Evolutionary conservation across 2,329 filamentous ascomycete species (phyloP).

Genomic region (Monosporascus sp.): DNA sequence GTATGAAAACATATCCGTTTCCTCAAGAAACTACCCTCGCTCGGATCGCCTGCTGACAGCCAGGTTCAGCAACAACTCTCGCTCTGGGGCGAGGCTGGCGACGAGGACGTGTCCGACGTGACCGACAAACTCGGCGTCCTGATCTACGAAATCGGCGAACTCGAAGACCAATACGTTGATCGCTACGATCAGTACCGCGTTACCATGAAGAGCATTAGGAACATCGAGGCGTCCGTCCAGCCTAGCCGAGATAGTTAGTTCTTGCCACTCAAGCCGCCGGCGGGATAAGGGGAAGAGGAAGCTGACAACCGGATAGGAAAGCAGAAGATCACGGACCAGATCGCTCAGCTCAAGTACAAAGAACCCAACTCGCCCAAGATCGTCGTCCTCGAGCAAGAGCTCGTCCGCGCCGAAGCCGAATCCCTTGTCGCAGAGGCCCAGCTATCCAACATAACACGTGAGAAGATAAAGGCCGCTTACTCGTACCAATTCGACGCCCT

Average conservation of each 20-base stretch:
- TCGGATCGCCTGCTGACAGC: constrained; percentile 6
- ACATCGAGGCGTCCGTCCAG: constrained; percentile 97
- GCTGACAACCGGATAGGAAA: constrained; percentile 59
- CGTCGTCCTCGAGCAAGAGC: constrained; percentile 95
- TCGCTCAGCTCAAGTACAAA: constrained; percentile 99
- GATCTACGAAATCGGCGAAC: constrained; percentile 96
- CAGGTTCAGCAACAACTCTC: constrained; percentile 85
- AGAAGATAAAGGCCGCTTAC: constrained; percentile 98
- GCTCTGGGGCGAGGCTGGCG: constrained; percentile 90
- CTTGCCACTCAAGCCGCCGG: constrained; percentile 4
- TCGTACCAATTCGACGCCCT: constrained; percentile 97
- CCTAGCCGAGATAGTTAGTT: constrained; percentile 89
- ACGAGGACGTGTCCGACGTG: constrained; percentile 97
- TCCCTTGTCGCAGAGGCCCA: constrained; percentile 98
- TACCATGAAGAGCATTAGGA: constrained; percentile 98
- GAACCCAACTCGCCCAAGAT: constrained; percentile 98
- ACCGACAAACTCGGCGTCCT: constrained; percentile 98
- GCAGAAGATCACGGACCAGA: constrained; percentile 98
- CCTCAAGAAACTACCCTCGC: background rate
- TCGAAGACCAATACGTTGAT: constrained; percentile 97
- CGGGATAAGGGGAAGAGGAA: background rate
- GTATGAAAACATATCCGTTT: constrained; percentile 50
- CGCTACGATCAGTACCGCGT: constrained; percentile 99
- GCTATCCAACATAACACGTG: constrained; percentile 97
- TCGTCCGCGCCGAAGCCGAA: constrained; percentile 95